Evolutionary conservation across 305 asterid species (phyloP), one percentile per base, ranked within the genome.

Genomic region (Solanum aculeatissimum): DNA sequence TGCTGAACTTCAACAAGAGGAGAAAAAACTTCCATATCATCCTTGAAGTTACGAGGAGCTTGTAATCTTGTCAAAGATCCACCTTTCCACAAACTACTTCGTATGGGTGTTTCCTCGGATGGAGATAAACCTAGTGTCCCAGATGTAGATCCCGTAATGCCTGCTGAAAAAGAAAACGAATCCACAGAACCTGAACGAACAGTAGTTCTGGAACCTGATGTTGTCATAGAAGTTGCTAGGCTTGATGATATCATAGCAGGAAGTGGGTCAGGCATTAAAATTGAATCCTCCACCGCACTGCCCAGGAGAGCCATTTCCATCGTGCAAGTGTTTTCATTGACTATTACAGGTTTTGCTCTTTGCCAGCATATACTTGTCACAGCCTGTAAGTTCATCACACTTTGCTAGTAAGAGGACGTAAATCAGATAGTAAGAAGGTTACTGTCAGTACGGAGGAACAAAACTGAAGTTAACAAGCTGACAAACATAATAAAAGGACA

Each of bases 21-120:
- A 83, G 99, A 97, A 88, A 97, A 97, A 81, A 97, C 94, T 85
- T 97, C 98, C 98, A 97, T 95, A 86, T 97, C 99, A 93, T 97
- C 98, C 92, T 95, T 95, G 89, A 93, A 87, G 90, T 95, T 92
- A 89, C 96, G 93, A 85, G 97, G 92, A 71, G 99, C 95, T 49
- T 93, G 94, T 88, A 97, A 89, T 89, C 98, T 94, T 75, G 91
- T 38, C 87, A 94, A 91, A 84, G 91, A 51, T 89, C 95, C 95
- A 85, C 93, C 93, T 29, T 93, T 74, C 89, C 93, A 85, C 84
- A 91, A 85, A 85, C 92, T 90, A 90, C 94, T 92, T 82, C 93
- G 86, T 35, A 92, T 87, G 70, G 98, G 98, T 58, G 97, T 92
- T 89, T 92, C 98, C 85, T 91, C 98, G 1, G 90, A 86, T 83